A percentile compares a stretch with the other conserved stretches of the same genome.
Evolutionary conservation across 2,329 filamentous ascomycete species (phyloP).

Genomic region (Curvularia lunata): DNA sequence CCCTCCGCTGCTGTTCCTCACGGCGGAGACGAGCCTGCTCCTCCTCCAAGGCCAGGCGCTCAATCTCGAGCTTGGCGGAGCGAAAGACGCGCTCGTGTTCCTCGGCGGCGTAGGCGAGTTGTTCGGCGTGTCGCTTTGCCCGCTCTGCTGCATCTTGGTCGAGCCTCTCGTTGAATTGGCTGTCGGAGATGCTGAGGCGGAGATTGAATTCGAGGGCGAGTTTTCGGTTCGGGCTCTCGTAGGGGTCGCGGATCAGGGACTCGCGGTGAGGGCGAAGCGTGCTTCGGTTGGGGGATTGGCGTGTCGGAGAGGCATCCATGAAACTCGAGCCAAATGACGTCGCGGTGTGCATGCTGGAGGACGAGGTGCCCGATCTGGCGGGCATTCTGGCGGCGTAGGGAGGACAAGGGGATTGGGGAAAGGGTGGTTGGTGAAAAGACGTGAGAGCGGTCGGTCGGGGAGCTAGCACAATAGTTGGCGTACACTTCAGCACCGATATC

Average conservation of each 20-base stretch:
- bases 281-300: constrained; percentile 43
- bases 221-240: constrained; percentile 45
- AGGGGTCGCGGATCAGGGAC: constrained; percentile 31
- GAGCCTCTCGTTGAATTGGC: constrained; percentile 62
- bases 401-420: constrained; percentile 21
- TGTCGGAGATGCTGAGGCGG: constrained; percentile 52
- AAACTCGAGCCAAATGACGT: constrained; percentile 43
- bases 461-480: constrained; percentile 19
- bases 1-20: constrained; percentile 47
- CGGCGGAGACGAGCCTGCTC: constrained; percentile 43
- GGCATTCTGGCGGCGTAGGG: constrained; percentile 31
- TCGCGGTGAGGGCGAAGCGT: constrained; percentile 30
- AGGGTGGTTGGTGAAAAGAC: constrained; percentile 32
- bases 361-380: constrained; percentile 42
- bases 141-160: constrained; percentile 68
- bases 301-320: constrained; percentile 38
- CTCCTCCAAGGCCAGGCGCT: constrained; percentile 55
- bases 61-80: constrained; percentile 61
- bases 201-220: constrained; percentile 52
- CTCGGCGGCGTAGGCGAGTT: constrained; percentile 68
- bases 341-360: constrained; percentile 44
- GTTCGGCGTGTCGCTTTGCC: constrained; percentile 68
- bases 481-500: constrained; percentile 11
- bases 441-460: constrained; percentile 14
- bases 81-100: constrained; percentile 70